Base-by-base conservation (phyloP, 1,284 basidiomycete genomes). In the Coriolopsis trogii region DNA sequence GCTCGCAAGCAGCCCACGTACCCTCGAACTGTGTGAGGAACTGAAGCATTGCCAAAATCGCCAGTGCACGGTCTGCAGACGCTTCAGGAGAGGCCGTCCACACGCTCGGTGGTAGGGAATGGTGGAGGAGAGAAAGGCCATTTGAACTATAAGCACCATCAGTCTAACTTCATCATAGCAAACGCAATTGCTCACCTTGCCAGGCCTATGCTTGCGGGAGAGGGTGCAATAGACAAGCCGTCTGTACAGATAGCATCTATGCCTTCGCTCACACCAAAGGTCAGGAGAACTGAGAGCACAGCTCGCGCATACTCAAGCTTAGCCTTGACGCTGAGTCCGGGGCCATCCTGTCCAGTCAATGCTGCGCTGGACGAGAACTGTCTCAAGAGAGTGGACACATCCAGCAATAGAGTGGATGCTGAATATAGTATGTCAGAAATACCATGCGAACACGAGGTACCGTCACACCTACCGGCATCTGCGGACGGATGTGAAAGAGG, bases 1-100 rank as follows among this genome's bases (percentile, higher is more conserved):
- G n/a, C n/a, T n/a, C n/a, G n/a, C n/a, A n/a, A n/a, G n/a, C n/a
- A n/a, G n/a, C n/a, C n/a, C n/a, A 43, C 59, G 25, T 56, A 89
- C 91, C 85, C 67, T 88, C 86, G 49, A 86, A 84, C 44, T 88
- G 78, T 21, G 86, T 76, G 60, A 94, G 80, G 0, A 83, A 79
- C 30, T 88, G 81, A 3, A 95, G 76, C 9, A 90, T 67, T 3
- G 85, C 76, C 13, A 87, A 71, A 40, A 95, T 81, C 0, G 81
- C 79, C 12, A 94, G 65, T 6, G 88, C 80, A 16, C 87, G 78
- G 6, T 81, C 72, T 0, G 92, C 89, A 0, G 93, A 89, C 2
- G 77, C 77, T 34, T 78, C 71, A 0, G 79, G 71, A 0, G 91
- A 95, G n/a, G 90, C 70, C 34, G 77, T 80, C 91, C 92, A 95